Conservation (phyloP, 371 early-diverging fungal genomes). For the Apophysomyces elegans region DNA sequence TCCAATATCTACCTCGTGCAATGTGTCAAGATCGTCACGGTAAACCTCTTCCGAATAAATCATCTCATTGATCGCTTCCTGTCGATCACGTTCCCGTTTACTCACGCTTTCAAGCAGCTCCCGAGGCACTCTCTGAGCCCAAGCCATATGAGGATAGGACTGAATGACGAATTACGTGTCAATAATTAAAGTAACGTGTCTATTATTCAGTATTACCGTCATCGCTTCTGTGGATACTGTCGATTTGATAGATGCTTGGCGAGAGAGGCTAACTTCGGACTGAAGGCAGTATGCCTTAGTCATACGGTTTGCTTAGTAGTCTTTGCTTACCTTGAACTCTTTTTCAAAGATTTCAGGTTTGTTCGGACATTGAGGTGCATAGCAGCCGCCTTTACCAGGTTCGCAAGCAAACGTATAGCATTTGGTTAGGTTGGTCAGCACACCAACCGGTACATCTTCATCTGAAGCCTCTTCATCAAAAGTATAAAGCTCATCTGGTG, state of each 20-base stretch:
- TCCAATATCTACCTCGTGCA: constrained; percentile 27
- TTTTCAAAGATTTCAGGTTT: constrained; percentile 25
- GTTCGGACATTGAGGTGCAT: constrained; percentile 48
- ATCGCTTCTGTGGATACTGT: constrained; percentile 21
- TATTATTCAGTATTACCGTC: constrained; percentile 15
- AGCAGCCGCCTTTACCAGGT: constrained; percentile 44
- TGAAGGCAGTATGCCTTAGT: constrained; percentile 12
- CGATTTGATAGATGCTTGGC: constrained; percentile 24
- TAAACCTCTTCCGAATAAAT: constrained; percentile 90
- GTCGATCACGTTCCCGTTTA: constrained; percentile 82
- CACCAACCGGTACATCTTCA: constrained; percentile 35
- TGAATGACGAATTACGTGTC: not conserved
- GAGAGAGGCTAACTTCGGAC: constrained; percentile 15
- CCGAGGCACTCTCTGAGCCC: constrained; percentile 73
- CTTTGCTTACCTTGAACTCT: constrained; percentile 26
- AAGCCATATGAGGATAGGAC: constrained; percentile 49
- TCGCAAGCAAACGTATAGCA: constrained; percentile 43
- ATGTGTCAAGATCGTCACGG: constrained; percentile 67
- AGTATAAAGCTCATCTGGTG: constrained; percentile 46
- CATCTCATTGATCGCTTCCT: constrained; percentile 93
- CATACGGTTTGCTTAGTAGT: not conserved
- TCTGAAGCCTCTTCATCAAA: constrained; percentile 38
- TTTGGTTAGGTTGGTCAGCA: constrained; percentile 33
- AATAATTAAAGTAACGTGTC: not conserved
- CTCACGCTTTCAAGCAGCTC: constrained; percentile 73